These are phyloP conservation scores for Centrapalus pauciflorus DNA, from an alignment of 129 eudicot genomes.

Conservation along the genomic window DNA sequence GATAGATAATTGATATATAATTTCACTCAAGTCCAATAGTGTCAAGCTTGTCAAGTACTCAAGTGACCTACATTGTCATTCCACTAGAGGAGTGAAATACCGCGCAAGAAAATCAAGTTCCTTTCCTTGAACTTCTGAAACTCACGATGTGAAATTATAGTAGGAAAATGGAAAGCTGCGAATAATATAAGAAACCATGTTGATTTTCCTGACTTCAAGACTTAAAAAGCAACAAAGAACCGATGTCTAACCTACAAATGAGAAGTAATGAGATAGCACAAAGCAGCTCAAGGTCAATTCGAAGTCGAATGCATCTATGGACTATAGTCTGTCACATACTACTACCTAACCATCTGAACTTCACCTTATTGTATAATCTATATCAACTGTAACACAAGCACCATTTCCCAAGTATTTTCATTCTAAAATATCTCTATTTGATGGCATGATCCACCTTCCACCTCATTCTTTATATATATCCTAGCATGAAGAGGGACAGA, in stretches of 20 bases:
- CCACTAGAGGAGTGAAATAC: neutral
- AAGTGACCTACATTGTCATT: neutral
- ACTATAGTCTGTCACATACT: neutral
- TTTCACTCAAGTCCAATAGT: neutral
- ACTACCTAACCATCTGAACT: no score
- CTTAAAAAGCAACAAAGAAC: no score
- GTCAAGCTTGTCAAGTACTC: no score
- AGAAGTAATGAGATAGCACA: neutral
- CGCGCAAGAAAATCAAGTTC: neutral
- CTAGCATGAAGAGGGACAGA: no score
- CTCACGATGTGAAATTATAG: neutral
- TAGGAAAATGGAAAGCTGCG: neutral
- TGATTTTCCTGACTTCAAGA: neutral
- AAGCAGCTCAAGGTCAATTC: neutral
- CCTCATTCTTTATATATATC: neutral
- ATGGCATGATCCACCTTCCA: no score
- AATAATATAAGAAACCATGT: neutral
- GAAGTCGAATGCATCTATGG: no score
- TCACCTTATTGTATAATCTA: no score
- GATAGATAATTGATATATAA: neutral
- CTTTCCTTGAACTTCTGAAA: neutral
- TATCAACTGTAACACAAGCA: neutral
- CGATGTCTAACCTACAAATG: no score
- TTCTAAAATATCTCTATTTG: neutral
- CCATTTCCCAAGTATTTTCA: neutral